A percentile compares a stretch with the other conserved stretches of the same genome.
These are phyloP conservation scores for Macrotyloma uniflorum DNA, from an alignment of 306 rosid genomes.

Conservation along the genomic window DNA sequence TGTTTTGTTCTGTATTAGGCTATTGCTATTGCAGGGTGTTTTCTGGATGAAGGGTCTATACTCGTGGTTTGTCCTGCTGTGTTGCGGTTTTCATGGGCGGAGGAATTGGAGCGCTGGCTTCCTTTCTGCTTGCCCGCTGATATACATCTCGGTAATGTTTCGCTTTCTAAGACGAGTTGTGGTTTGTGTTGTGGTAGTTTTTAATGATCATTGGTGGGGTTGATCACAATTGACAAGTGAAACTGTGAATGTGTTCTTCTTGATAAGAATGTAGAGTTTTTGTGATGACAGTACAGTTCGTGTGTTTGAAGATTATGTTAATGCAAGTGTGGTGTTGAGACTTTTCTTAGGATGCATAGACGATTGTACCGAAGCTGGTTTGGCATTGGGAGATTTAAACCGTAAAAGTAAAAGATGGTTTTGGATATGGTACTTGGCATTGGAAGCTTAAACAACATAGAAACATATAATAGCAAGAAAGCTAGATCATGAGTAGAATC, in stretches of 20 bases:
- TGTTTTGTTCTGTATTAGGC: conserved; percentile 63
- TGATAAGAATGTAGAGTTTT: conserved; percentile 23
- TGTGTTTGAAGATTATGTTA: neutral
- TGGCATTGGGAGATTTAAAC: conserved; percentile 4
- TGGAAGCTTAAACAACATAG: too few relatives aligned
- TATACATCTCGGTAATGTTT: conserved; percentile 75
- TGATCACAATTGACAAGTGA: conserved; percentile 3
- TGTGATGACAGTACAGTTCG: neutral
- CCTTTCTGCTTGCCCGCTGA: conserved; percentile 88
- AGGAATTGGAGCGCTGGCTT: conserved; percentile 95
- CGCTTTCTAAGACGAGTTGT: neutral
- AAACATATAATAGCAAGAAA: too few relatives aligned
- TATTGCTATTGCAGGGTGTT: conserved; percentile 88
- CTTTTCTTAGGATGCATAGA: neutral
- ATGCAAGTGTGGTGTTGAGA: neutral
- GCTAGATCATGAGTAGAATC: too few relatives aligned
- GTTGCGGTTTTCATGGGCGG: conserved; percentile 94
- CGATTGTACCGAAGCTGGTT: neutral
- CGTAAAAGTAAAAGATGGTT: neutral
- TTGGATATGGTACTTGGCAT: neutral
- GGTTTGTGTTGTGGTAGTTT: neutral
- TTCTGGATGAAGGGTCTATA: conserved; percentile 75
- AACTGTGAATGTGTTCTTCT: conserved; percentile 18
- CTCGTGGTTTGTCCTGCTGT: conserved; percentile 97
- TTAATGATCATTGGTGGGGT: neutral